Evolutionary conservation across 208 protist species (phyloP).

Genomic region (Angomonas ambiguus): DNA sequence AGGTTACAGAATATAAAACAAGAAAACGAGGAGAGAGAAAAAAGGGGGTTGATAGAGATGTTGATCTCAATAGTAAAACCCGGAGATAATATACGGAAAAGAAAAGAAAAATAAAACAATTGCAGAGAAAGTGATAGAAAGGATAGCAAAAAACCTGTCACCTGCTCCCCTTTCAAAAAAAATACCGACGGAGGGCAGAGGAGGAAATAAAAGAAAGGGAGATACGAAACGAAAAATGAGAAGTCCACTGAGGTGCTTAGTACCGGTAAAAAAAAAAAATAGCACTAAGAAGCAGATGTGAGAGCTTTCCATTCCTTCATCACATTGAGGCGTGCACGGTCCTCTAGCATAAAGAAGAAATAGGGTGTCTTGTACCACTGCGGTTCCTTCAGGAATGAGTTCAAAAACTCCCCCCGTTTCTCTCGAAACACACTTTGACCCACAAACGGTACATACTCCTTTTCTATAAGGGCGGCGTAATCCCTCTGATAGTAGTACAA

Average conservation of each 20-base stretch:
- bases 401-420: not conserved
- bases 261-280: no score
- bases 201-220: no score
- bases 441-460: not conserved
- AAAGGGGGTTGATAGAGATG: not conserved
- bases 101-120: conserved; percentile 13
- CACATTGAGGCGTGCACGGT: not conserved
- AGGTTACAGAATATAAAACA: conserved; percentile 4
- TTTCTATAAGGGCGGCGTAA: not conserved
- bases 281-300: no score
- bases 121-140: conserved; percentile 8
- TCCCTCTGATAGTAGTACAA: not conserved
- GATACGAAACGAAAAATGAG: no score
- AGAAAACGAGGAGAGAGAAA: conserved; percentile 1
- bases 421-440: not conserved
- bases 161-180: not conserved
- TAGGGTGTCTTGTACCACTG: not conserved
- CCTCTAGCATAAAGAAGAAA: not conserved
- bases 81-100: no score
- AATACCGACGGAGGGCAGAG: no score
- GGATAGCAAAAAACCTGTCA: not conserved
- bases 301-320: not conserved
- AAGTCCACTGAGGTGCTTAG: no score
- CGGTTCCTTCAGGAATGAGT: not conserved
- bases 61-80: no score